Conservation (phyloP, 2,329 filamentous ascomycete species). For the Pseudogymnoascus sp. region DNA sequence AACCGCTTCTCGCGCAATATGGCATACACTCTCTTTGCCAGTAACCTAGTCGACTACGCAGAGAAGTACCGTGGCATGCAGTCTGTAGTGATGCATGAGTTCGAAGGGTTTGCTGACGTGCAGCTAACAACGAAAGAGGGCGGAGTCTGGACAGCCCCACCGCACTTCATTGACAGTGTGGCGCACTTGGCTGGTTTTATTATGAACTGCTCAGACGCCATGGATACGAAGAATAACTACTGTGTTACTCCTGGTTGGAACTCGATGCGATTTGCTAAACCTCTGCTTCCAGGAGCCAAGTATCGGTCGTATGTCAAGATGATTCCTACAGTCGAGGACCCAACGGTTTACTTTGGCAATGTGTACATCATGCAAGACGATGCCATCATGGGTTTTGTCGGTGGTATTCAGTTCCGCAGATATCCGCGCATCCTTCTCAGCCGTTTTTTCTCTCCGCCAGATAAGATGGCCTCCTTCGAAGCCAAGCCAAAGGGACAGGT, state of each 20-base stretch:
- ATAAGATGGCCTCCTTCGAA: constrained; percentile 16
- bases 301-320: constrained; percentile 24
- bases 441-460: constrained; percentile 35
- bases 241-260: constrained; percentile 26
- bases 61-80: constrained; percentile 20
- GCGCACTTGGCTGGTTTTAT: constrained; percentile 18
- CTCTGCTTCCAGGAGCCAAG: constrained; percentile 17
- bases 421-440: constrained; percentile 33
- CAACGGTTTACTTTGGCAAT: constrained; percentile 28
- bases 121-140: constrained; percentile 18
- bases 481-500: not conserved
- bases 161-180: constrained; percentile 20
- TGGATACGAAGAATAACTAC: constrained; percentile 21
- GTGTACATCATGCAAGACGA: constrained; percentile 32
- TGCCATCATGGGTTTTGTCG: constrained; percentile 30
- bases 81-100: constrained; percentile 21
- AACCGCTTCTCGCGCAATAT: constrained; percentile 48
- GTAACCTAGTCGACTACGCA: constrained; percentile 21
- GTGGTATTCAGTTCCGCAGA: constrained; percentile 32
- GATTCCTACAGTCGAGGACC: constrained; percentile 28
- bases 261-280: constrained; percentile 21
- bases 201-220: constrained; percentile 22
- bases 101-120: constrained; percentile 22
- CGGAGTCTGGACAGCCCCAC: constrained; percentile 19
- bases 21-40: constrained; percentile 19